Conservation (phyloP, 257 asterid species). For the Fraxinus pennsylvanica region DNA sequence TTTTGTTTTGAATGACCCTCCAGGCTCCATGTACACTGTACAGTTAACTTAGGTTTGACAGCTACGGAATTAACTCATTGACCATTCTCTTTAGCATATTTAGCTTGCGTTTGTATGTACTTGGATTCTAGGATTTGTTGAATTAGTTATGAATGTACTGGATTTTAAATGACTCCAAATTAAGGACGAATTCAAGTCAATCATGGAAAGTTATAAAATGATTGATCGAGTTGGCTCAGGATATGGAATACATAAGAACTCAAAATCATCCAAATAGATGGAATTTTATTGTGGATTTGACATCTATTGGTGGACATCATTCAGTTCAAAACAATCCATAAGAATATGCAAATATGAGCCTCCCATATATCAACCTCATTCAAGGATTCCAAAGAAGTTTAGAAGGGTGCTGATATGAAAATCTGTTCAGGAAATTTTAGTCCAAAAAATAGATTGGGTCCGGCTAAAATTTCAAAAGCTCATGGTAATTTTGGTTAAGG, state of each 20-base stretch:
- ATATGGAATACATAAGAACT: not conserved
- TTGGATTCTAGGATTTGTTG: no score
- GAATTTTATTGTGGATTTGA: not conserved
- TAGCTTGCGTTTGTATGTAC: no score
- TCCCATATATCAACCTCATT: not conserved
- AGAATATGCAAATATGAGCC: no score
- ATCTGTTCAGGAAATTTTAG: no score
- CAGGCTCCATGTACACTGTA: not conserved
- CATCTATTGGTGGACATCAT: no score
- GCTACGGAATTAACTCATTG: not conserved
- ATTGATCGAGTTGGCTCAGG: no score
- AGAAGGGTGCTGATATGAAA: not conserved
- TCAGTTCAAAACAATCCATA: not conserved
- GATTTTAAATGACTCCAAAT: not conserved
- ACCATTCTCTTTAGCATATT: not conserved
- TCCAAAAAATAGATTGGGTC: no score
- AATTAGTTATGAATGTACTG: not conserved
- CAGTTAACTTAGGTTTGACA: not conserved
- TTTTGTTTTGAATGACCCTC: not conserved
- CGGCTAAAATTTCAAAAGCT: no score
- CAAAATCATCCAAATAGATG: no score
- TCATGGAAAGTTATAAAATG: not conserved
- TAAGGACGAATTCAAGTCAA: not conserved
- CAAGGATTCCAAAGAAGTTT: not conserved
- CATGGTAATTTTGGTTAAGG: not conserved